phyloP scores from a whole-genome alignment of 2,329 filamentous ascomycete species.

The Calonectria naviculata region DNA sequence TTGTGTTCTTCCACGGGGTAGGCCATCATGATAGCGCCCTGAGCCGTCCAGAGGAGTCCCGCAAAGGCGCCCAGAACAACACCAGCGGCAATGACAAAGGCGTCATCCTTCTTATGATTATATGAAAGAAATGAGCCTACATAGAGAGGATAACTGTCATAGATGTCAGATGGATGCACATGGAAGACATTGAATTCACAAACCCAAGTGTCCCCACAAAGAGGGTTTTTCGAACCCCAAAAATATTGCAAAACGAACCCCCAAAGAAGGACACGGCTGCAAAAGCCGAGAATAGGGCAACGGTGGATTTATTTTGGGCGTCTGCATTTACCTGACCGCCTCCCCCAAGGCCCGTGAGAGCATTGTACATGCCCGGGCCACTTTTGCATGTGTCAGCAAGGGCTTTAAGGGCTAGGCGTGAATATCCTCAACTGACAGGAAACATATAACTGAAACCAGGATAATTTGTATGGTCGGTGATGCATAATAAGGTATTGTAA shows the following conservation, averaged over 20 bases:
- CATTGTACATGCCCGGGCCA: slow-evolving; percentile 1
- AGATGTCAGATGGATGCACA: neutral
- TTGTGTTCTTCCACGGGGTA: neutral
- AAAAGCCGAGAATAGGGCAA: neutral
- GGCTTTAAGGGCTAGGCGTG: neutral
- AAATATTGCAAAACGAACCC: neutral
- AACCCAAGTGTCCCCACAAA: neutral
- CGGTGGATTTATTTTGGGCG: neutral
- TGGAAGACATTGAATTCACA: neutral
- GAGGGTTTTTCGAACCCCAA: neutral
- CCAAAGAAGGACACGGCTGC: neutral
- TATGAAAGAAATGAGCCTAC: slow-evolving; percentile 2
- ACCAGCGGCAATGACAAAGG: neutral
- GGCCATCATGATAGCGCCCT: slow-evolving; percentile 1
- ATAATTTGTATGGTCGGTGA: neutral
- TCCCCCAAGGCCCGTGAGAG: neutral
- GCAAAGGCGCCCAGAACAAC: neutral
- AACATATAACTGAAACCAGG: neutral
- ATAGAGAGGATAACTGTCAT: neutral
- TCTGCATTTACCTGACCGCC: neutral
- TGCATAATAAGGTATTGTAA: neutral
- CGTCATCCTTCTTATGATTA: neutral
- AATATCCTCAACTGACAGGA: neutral
- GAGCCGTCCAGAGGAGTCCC: neutral
- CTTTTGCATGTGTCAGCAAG: neutral